Percentiles rank a stretch among this genome's conserved stretches.
Evolutionary conservation across 2,329 filamentous ascomycete genomes (phyloP).

Genomic region (Epichloe sylvatica): DNA sequence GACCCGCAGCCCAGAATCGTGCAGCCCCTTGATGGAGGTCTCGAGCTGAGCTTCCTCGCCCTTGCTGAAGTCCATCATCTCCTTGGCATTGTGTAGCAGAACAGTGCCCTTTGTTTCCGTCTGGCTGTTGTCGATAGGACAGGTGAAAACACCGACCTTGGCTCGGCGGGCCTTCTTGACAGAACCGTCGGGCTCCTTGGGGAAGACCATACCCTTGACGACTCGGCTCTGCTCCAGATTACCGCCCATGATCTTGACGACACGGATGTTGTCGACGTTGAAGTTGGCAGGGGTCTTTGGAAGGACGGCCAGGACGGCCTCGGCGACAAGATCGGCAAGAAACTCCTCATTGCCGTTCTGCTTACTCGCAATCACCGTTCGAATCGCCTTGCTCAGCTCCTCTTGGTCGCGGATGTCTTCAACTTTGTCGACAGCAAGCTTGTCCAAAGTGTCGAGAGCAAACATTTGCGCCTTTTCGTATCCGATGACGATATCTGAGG

Average conservation of each 20-base stretch:
- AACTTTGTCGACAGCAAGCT: conserved; percentile 82
- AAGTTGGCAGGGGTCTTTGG: conserved; percentile 94
- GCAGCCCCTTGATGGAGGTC: conserved; percentile 80
- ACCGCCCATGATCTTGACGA: conserved; percentile 99
- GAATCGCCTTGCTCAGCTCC: conserved; percentile 87
- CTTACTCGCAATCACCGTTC: conserved; percentile 92
- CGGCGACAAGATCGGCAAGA: conserved; percentile 73
- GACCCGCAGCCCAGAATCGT: conserved; percentile 85
- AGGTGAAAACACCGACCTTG: conserved; percentile 94
- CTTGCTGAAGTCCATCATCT: conserved; percentile 97
- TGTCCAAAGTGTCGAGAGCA: conserved; percentile 72
- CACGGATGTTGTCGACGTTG: conserved; percentile 97
- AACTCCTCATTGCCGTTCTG: conserved; percentile 88
- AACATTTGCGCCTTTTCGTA: conserved; percentile 92
- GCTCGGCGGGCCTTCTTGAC: conserved; percentile 86
- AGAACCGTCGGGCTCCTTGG: conserved; percentile 80
- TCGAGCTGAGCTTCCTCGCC: conserved; percentile 91
- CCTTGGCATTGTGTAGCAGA: conserved; percentile 88
- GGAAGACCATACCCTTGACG: conserved; percentile 96
- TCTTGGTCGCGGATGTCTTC: conserved; percentile 65
- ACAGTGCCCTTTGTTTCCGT: conserved; percentile 99
- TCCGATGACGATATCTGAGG: conserved; percentile 89
- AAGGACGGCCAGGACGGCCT: conserved; percentile 71
- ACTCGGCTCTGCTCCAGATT: conserved; percentile 87
- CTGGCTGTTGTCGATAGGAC: conserved; percentile 86